phyloP scores from a whole-genome alignment of 1,139 yeast genomes.

The Protomyces inundatus region DNA sequence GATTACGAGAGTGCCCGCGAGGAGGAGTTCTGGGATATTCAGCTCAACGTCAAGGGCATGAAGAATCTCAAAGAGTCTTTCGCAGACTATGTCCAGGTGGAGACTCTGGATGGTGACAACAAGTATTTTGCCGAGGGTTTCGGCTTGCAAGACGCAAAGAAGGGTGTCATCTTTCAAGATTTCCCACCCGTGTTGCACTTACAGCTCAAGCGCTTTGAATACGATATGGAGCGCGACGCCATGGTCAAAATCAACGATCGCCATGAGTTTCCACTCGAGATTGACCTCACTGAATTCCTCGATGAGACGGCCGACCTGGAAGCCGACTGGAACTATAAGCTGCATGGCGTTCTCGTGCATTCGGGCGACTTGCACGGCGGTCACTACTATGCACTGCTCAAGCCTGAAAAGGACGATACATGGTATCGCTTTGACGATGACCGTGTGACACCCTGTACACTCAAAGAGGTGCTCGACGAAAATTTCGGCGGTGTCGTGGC shows the following conservation, averaged over 20 bases:
- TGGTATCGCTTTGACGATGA: constrained; percentile 97
- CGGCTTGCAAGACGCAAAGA: constrained; percentile 93
- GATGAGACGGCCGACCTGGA: constrained; percentile 54
- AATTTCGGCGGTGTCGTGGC: constrained; percentile 78
- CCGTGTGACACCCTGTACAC: constrained; percentile 79
- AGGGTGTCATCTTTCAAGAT: constrained; percentile 86
- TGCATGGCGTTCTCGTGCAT: constrained; percentile 88
- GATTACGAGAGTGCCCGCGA: constrained; percentile 86
- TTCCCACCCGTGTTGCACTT: constrained; percentile 91
- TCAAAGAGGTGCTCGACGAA: constrained; percentile 79
- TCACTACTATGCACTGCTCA: constrained; percentile 90
- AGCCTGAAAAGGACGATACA: constrained; percentile 61
- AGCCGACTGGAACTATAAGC: constrained; percentile 68
- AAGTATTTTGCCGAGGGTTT: constrained; percentile 88
- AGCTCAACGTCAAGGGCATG: constrained; percentile 84
- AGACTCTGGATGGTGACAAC: constrained; percentile 87
- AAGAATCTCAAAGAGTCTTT: constrained; percentile 68
- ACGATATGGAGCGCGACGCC: constrained; percentile 83
- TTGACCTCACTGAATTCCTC: constrained; percentile 74
- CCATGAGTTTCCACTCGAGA: constrained; percentile 78
- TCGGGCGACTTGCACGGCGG: constrained; percentile 95
- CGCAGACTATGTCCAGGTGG: constrained; percentile 79
- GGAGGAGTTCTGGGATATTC: constrained; percentile 98
- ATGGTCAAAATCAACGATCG: constrained; percentile 88
- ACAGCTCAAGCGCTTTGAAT: constrained; percentile 90